Conservation (phyloP, 208 protist species). For the Crithidia bombi region DNA sequence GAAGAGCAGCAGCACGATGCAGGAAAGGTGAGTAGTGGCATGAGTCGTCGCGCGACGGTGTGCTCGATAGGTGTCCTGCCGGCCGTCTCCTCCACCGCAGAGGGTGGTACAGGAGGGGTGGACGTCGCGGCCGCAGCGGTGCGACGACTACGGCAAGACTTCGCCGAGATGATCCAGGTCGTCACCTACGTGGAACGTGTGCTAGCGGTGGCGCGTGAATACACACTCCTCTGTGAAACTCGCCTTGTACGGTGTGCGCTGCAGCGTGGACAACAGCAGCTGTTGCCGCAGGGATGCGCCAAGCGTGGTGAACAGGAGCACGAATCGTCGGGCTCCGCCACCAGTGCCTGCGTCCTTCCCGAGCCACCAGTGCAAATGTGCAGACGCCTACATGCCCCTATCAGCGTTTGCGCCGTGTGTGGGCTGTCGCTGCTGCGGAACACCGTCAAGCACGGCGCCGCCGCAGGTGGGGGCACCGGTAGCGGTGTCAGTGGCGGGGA, state of each 20-base stretch:
- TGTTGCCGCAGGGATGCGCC: no score
- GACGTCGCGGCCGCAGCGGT: neutral
- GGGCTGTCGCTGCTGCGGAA: constrained; percentile 51
- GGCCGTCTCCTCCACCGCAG: neutral
- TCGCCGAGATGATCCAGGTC: constrained; percentile 30
- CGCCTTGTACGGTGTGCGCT: constrained; percentile 49
- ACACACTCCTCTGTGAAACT: constrained; percentile 44
- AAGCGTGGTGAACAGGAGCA: neutral
- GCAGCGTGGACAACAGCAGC: constrained; percentile 22
- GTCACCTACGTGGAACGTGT: constrained; percentile 43
- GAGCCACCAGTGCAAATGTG: constrained; percentile 12
- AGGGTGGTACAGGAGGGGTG: neutral
- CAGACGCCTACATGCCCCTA: constrained; percentile 39
- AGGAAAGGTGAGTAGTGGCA: no score
- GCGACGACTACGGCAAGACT: constrained; percentile 9
- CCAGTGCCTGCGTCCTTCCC: neutral
- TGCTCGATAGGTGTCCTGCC: neutral
- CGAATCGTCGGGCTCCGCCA: neutral
- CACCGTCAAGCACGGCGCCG: constrained; percentile 18
- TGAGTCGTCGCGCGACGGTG: neutral
- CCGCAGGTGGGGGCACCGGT: no score
- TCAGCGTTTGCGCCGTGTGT: constrained; percentile 69
- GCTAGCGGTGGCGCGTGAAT: constrained; percentile 32
- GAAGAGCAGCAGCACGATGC: constrained; percentile 6
- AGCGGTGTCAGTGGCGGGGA: constrained; percentile 8